Base-by-base conservation (phyloP, 192 early-diverging fungal species). In the Chytriomyces sp. region DNA sequence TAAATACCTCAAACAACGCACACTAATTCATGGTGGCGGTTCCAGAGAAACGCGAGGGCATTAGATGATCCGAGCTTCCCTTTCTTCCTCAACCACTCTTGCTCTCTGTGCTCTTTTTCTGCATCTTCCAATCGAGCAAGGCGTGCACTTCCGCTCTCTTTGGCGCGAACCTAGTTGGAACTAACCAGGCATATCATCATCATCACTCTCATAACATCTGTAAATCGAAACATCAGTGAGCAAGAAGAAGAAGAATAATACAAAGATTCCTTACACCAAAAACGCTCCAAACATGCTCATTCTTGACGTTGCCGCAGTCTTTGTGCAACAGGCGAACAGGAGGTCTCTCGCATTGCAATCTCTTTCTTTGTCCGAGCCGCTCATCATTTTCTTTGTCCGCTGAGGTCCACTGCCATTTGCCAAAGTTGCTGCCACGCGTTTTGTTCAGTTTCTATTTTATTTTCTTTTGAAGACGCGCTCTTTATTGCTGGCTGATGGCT, bases 171-270 rank as follows among this genome's bases (percentile, higher is more conserved):
- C 3, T 20, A 13, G 28, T 46, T 35, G 45, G 72, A 78, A 35
- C 77, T 69, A 57, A 61, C 77, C 77, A 67, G 73, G 72, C 45
- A 73, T 69, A 67, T 75, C 62, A 67, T 67, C 28, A 20, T 48
- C 48, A 24, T 67, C 43, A 70, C 23, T 64, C n/a, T 69, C 23
- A 64, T 62, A 53, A 46, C 35, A 23, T 67, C 26, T 50, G 59
- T 72, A 72, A 8, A 24, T 8, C 9, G 1, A 2, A 45, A n/a
- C 9, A 67, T n/a, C n/a, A n/a, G n/a, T 43, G 28, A 13, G 10
- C n/a, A 13, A 10, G 16, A 59, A 59, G 2, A n/a, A 59, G 0
- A 59, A 16, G 16, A 59, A 59, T 23, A 28, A 11, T n/a, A 45
- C 18, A 44, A 11, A 7, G 48, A 24, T 24, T 46, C 35, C 57